Conservation (phyloP, 139 green algal species). For the Micromonas pusilla region DNA sequence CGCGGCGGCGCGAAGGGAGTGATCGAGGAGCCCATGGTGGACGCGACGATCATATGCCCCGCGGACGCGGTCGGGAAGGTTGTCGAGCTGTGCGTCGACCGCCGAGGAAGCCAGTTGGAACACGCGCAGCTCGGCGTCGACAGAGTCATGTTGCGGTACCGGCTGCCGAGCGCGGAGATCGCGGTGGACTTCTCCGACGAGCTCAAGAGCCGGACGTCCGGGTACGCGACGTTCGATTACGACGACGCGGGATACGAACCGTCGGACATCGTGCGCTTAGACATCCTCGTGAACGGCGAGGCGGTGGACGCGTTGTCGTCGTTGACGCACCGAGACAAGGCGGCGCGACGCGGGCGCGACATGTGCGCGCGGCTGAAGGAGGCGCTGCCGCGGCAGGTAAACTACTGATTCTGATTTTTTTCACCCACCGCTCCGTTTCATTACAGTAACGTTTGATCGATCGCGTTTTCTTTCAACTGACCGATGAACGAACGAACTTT, state of each 20-base stretch:
- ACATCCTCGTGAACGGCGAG: slow-evolving; percentile 78
- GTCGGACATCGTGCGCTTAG: slow-evolving; percentile 74
- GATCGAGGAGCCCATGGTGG: slow-evolving; percentile 79
- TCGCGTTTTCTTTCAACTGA: no score
- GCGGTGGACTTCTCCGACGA: slow-evolving; percentile 38
- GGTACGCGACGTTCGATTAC: slow-evolving; percentile 90
- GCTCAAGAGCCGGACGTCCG: slow-evolving; percentile 68
- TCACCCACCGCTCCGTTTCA: no score
- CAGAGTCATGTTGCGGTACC: slow-evolving; percentile 54
- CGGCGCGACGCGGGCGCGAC: slow-evolving; percentile 26
- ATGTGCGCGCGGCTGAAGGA: slow-evolving; percentile 36
- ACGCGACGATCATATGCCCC: slow-evolving; percentile 76
- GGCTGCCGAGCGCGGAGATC: slow-evolving; percentile 39
- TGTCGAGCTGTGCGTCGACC: slow-evolving; percentile 48
- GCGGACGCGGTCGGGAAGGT: slow-evolving; percentile 56
- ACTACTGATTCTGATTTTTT: no score
- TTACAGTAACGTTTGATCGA: no score
- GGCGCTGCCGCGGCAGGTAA: slow-evolving; percentile 31
- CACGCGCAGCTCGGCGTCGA: slow-evolving; percentile 6
- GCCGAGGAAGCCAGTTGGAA: slow-evolving; percentile 11
- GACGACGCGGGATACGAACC: slow-evolving; percentile 60
- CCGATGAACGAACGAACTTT: no score
- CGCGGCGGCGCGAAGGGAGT: neutral
- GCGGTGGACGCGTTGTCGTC: slow-evolving; percentile 73
- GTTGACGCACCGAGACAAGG: slow-evolving; percentile 59